Conservation (phyloP, 805 yeast species). For the Clavispora phyllophila region DNA sequence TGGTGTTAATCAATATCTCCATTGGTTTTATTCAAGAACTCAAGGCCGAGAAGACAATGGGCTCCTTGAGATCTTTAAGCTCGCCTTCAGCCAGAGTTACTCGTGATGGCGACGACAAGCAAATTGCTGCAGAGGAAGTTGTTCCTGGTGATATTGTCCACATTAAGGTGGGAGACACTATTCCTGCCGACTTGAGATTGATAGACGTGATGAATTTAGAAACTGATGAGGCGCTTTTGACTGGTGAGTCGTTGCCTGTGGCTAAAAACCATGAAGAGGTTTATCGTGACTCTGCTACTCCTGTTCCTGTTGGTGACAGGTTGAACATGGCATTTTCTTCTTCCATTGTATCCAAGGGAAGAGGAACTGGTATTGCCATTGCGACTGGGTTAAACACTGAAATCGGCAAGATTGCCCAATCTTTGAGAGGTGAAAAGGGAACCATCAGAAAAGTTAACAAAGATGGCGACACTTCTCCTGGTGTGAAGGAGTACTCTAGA, state of each 20-base stretch:
- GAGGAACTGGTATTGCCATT: constrained; percentile 65
- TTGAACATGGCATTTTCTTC: constrained; percentile 68
- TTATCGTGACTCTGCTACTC: constrained; percentile 25
- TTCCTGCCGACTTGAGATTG: constrained; percentile 70
- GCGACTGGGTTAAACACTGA: constrained; percentile 69
- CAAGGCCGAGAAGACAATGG: constrained; percentile 77
- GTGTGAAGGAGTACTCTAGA: constrained; percentile 37
- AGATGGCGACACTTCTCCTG: constrained; percentile 37
- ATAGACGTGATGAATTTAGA: constrained; percentile 58
- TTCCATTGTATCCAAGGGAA: constrained; percentile 66
- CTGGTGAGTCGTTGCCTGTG: constrained; percentile 67
- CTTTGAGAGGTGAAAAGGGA: constrained; percentile 26
- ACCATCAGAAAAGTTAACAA: constrained; percentile 37
- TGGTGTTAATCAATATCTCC: constrained; percentile 54
- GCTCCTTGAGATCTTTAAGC: constrained; percentile 58
- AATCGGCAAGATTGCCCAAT: constrained; percentile 64
- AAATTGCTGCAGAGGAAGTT: constrained; percentile 57
- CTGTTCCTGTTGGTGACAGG: constrained; percentile 67
- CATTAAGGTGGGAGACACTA: constrained; percentile 65
- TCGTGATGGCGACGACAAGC: constrained; percentile 51
- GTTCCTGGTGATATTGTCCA: constrained; percentile 71
- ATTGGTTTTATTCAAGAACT: constrained; percentile 70
- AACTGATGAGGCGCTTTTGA: constrained; percentile 62
- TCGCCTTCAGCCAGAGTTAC: constrained; percentile 68
- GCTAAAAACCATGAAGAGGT: constrained; percentile 43